Base-by-base conservation (phyloP, 2,329 filamentous ascomycete species). In the Dryadomyces quercus-mongolicae region DNA sequence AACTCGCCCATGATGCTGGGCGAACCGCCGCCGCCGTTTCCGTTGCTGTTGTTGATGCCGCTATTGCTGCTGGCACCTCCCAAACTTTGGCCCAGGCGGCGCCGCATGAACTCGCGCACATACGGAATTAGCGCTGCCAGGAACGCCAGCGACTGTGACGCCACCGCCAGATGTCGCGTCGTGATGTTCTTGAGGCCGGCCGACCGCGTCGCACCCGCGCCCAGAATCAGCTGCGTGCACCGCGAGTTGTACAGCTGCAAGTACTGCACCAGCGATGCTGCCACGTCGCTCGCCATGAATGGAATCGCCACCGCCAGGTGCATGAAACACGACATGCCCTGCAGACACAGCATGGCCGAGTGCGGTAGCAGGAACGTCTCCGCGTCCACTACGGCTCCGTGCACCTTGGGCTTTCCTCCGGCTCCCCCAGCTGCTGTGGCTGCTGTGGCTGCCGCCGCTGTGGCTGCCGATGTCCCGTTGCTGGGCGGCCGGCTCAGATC, bases 161-260 rank as follows among this genome's bases (percentile, higher is more conserved):
- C 91, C 18, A 97, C 81, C 0, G 93, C 91, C 1, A 98, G 78
- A 69, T 98, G 92, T 62, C 93, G 93, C 0, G 93, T 95, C 0
- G 88, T 95, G 66, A 98, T 98, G 64, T 96, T 96, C 67, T 90
- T 95, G 20, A 98, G 74, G 0, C 92, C 92, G 1, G 91, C 93
- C 22, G 86, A 90, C 40, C 82, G 78, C 5, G 88, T 96, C 4
- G 93, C 93, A 5, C 93, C 93, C 1, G 93, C 93, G 1, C 93
- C 93, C 7, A 98, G 82, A 59, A 98, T 96, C 55, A 98, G 79
- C 66, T 98, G 93, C n/a, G 87, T 94, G 55, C 91, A 91, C 20
- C 93, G 85, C 2, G 90, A 96, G 68, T 98, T 96, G 76, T 97
- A 98, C 4, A 95, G 77, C 60, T 93, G 88, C 15, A 97, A 76